A percentile compares a stretch with the other conserved stretches of the same genome.
These are phyloP conservation scores for Xanthoconium separans DNA, from an alignment of 1,284 basidiomycete genomes.

Conservation along the genomic window DNA sequence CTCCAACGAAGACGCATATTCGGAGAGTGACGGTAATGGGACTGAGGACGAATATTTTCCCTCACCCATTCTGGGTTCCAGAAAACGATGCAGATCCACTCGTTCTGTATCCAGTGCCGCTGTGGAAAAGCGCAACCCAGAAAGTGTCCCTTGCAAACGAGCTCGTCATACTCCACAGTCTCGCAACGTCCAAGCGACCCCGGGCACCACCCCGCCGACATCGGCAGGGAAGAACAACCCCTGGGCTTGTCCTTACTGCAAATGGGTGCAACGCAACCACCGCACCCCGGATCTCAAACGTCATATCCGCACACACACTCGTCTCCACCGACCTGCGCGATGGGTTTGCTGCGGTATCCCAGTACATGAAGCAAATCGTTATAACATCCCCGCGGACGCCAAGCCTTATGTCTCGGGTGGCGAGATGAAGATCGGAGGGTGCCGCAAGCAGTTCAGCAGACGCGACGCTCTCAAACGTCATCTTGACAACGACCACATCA, in stretches of 20 bases:
- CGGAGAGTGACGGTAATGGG: conserved; percentile 29
- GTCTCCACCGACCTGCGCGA: conserved; percentile 28
- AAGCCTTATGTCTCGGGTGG: conserved; percentile 31
- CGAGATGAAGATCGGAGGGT: conserved; percentile 48
- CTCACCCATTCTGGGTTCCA: conserved; percentile 20
- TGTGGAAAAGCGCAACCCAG: conserved; percentile 4
- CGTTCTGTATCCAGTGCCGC: not conserved
- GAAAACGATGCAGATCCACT: conserved; percentile 24
- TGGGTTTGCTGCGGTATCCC: conserved; percentile 44
- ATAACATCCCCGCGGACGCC: conserved; percentile 29
- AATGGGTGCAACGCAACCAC: conserved; percentile 37
- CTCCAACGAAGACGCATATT: conserved; percentile 19
- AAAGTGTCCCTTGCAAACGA: conserved; percentile 27
- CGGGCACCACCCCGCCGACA: conserved; percentile 16
- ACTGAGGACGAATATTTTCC: conserved; percentile 35
- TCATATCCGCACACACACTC: conserved; percentile 50
- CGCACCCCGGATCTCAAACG: conserved; percentile 54
- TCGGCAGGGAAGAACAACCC: conserved; percentile 23
- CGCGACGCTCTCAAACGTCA: conserved; percentile 58
- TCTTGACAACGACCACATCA: conserved; percentile 42
- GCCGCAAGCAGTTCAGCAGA: conserved; percentile 50
- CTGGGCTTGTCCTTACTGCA: conserved; percentile 35
- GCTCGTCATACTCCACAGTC: conserved; percentile 34
- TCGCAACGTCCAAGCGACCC: conserved; percentile 40
- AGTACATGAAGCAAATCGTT: conserved; percentile 33